Evolutionary conservation across 768 basidiomycete species (phyloP), one percentile per base, ranked within the genome.

Genomic region (Boletus tylopilopsis): DNA sequence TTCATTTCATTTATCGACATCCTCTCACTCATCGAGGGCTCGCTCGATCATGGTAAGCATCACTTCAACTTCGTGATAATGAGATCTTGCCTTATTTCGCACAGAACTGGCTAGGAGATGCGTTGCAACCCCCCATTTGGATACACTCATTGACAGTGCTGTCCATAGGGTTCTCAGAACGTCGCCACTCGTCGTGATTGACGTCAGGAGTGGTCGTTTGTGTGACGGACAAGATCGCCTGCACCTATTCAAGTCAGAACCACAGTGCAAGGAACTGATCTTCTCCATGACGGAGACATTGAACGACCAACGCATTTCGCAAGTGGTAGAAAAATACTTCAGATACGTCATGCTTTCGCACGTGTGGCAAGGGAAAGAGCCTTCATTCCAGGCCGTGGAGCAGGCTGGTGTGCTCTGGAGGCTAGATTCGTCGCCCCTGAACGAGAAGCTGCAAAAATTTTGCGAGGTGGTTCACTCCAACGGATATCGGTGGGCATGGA

Each of bases 401-500:
- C 21, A 7, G 7, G 47, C 13, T 2, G 35, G 47, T 27, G 36
- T 41, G 2, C 42, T 58, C 10, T 58, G 39, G 51, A 6, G 35
- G 1, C 45, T 58, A 2, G 53, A 39, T 6, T 36, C 49, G 8
- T 51, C 55, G 0, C 35, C 27, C 1, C 19, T 24, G 7, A 47
- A 42, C 24, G 32, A 45, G 2, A 58, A 58, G 41, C 15, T 58
- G 29, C 42, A 18, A 6, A 34, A 23, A 6, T 58, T 58, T 15
- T 58, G 56, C 15, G 36, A 42, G 12, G 37, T 38, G 23, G 45
- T 43, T 22, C 46, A 34, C 12, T 21, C 5, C 3, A 47, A 51
- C 10, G 52, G 53, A 18, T 55, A 44, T 22, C 49, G 53, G 30
- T 59, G 57, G 57, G 52, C 49, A 2, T 57, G 55, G 53, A 47